phyloP scores from a whole-genome alignment of 495 filamentous ascomycete genomes.

The Achaetomiella virescens region DNA sequence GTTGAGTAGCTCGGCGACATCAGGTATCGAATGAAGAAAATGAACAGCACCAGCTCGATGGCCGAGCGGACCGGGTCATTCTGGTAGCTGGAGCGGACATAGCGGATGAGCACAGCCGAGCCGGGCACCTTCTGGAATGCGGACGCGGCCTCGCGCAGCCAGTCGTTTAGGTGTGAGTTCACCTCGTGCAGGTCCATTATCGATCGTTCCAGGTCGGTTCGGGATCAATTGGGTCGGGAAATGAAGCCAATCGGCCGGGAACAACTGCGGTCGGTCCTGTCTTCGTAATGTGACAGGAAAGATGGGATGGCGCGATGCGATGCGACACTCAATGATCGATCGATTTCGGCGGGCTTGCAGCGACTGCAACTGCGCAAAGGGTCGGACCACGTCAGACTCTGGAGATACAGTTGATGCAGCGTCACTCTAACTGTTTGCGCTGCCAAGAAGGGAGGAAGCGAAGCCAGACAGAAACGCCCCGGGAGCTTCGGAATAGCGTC shows the following conservation, averaged over 20 bases:
- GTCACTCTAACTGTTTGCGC: too few relatives aligned
- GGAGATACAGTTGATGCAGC: too few relatives aligned
- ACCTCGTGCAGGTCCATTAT: slow-evolving; percentile 79
- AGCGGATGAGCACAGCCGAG: slow-evolving; percentile 88
- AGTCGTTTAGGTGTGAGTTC: slow-evolving; percentile 60
- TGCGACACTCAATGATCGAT: too few relatives aligned
- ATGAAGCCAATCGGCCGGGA: neutral
- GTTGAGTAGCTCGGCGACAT: slow-evolving; percentile 87
- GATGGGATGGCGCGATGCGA: too few relatives aligned
- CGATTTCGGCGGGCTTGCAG: too few relatives aligned
- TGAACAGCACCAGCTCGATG: slow-evolving; percentile 87
- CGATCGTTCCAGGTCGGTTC: neutral
- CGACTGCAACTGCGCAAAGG: too few relatives aligned
- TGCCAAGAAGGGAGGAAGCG: too few relatives aligned
- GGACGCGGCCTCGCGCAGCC: slow-evolving; percentile 57
- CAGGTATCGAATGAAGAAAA: slow-evolving; percentile 92
- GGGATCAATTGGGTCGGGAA: neutral
- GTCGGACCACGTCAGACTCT: too few relatives aligned
- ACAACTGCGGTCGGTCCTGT: neutral
- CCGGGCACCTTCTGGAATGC: slow-evolving; percentile 86
- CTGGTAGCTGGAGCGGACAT: slow-evolving; percentile 94
- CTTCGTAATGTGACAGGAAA: too few relatives aligned
- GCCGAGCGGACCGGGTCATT: slow-evolving; percentile 91
- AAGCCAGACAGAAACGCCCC: too few relatives aligned
- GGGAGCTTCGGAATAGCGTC: too few relatives aligned